Evolutionary conservation across 2,329 filamentous ascomycete species (phyloP).

Genomic region (Claviceps sp.): DNA sequence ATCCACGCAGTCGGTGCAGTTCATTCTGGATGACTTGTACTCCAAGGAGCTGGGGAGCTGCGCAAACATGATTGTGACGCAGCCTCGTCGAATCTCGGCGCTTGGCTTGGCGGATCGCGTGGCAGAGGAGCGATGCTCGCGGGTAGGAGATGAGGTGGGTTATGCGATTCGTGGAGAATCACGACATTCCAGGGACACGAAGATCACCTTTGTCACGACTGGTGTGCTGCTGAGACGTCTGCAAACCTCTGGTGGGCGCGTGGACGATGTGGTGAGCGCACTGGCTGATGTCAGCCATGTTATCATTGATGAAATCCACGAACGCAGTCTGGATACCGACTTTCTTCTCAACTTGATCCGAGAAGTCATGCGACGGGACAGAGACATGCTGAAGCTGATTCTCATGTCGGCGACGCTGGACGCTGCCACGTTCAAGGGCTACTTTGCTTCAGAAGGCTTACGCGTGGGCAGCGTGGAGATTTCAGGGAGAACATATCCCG

Average conservation of each 20-base stretch:
- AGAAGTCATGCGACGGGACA: conserved; percentile 61
- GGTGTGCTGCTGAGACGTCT: conserved; percentile 81
- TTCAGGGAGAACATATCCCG: conserved; percentile 75
- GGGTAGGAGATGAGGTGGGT: conserved; percentile 76
- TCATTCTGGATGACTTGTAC: conserved; percentile 85
- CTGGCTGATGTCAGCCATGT: conserved; percentile 87
- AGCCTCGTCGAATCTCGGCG: conserved; percentile 87
- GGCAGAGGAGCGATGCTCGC: conserved; percentile 74
- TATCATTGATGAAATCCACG: conserved; percentile 93
- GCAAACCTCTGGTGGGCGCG: conserved; percentile 74
- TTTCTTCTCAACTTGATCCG: conserved; percentile 80
- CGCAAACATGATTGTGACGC: conserved; percentile 88
- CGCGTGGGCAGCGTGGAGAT: conserved; percentile 76
- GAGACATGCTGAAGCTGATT: conserved; percentile 74
- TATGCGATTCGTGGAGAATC: conserved; percentile 88
- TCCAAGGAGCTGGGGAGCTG: conserved; percentile 57
- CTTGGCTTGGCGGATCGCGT: conserved; percentile 89
- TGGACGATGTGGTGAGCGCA: conserved; percentile 67
- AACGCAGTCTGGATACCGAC: conserved; percentile 87
- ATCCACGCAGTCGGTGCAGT: conserved; percentile 93
- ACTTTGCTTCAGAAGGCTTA: conserved; percentile 58
- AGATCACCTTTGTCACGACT: conserved; percentile 91
- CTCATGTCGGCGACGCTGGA: conserved; percentile 96
- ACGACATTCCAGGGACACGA: conserved; percentile 58
- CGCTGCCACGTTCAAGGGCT: conserved; percentile 68